Evolutionary conservation across 345 rosid genomes (phyloP), one percentile per base, ranked within the genome.

Genomic region (Lepidium sativum): DNA sequence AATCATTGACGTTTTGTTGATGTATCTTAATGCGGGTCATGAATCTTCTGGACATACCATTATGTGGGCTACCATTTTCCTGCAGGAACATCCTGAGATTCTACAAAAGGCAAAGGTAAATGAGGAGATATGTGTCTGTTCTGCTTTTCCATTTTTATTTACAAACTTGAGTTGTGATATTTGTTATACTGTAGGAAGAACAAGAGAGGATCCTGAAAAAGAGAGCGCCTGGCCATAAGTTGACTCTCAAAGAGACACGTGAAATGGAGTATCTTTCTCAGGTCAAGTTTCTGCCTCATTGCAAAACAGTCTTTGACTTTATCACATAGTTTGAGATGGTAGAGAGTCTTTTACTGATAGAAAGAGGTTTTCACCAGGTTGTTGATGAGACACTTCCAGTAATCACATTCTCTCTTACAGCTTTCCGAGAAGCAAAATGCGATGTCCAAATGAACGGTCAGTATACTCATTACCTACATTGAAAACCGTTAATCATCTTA

Each of bases 1-100:
- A 32, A 87, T 92, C 68, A 83, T 92, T n/a, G 96, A 92, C 49
- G 44, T 92, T 29, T 60, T 86, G 49, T 14, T 92, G 32, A 89
- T 87, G 95, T 92, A 92, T 74, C 78, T 92, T 60, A 86, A 89
- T 76, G 98, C 95, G 0, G 95, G 95, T 54, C 95, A 92, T 53
- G 96, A 92, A 77, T 92, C 98, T 47, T 88, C 96, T 1, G 96
- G 84, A 15, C 96, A 92, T 60, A 80, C 82, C 67, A 84, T 75
- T 2, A 92, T 89, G 89, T 86, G 96, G 96, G 83, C 95, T 2
- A 76, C 91, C 29, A 51, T 92, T 72, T 81, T 81, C 52, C 82
- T 92, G 9, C 95, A 92, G 45, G 73, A 83, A 35, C 84, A 92
- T 56, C 89, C 90, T 2, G 75, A 89, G 57, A 58, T 80, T 62